A percentile compares a stretch with the other conserved stretches of the same genome.
phyloP scores from a whole-genome alignment of 2,329 filamentous ascomycete species.

The Aspergillus fumigatus region DNA sequence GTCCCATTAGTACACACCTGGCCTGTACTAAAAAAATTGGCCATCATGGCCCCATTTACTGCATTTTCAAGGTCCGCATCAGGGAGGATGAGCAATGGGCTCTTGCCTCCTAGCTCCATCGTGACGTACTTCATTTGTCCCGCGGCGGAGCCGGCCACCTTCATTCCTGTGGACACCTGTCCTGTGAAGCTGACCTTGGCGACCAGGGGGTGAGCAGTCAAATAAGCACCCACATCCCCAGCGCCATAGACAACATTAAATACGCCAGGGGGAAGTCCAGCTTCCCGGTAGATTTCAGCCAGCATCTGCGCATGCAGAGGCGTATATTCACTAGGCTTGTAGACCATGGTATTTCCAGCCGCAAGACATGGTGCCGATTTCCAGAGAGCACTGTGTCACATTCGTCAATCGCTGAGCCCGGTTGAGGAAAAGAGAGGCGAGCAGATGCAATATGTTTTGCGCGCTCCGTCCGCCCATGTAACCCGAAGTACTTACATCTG shows the following conservation, averaged over 20 bases:
- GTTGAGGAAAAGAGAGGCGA: background rate
- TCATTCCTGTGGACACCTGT: conserved; percentile 76
- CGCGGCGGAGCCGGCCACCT: conserved; percentile 71
- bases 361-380: conserved; percentile 82
- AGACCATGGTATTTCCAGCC: conserved; percentile 84
- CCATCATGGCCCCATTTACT: conserved; percentile 88
- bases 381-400: conserved; percentile 60
- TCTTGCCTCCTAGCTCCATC: conserved; percentile 89
- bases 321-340: conserved; percentile 85
- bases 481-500: conserved; percentile 56
- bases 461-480: background rate
- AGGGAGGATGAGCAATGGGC: conserved; percentile 71
- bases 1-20: conserved; percentile 94
- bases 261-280: conserved; percentile 73
- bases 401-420: background rate
- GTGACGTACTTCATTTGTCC: conserved; percentile 84
- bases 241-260: conserved; percentile 85
- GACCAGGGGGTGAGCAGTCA: conserved; percentile 67
- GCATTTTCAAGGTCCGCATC: conserved; percentile 74
- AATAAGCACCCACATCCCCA: conserved; percentile 69
- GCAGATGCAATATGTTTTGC: background rate
- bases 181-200: conserved; percentile 89
- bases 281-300: conserved; percentile 71
- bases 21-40: conserved; percentile 86
- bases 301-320: conserved; percentile 74